Percentiles rank a stretch among this genome's conserved stretches.
phyloP scores from a whole-genome alignment of 2,329 filamentous ascomycete species.

The Trichoderma pleuroti region DNA sequence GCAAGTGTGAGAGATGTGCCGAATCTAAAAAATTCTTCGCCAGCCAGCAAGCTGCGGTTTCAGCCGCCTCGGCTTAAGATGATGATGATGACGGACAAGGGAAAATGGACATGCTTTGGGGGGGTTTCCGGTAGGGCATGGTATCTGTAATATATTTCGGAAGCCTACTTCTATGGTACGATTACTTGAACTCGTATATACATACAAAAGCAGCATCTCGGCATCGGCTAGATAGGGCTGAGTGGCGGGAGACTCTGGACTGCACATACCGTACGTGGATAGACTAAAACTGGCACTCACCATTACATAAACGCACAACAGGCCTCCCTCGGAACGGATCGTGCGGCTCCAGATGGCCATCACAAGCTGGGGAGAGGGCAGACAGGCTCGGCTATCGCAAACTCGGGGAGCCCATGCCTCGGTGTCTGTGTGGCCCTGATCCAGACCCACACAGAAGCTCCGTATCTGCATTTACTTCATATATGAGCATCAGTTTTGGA shows the following conservation, averaged over 20 bases:
- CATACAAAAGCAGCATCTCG: neutral
- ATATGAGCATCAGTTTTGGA: neutral
- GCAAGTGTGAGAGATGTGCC: conserved; percentile 81
- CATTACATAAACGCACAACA: neutral
- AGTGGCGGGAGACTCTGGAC: neutral
- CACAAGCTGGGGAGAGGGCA: neutral
- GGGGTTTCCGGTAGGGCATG: neutral
- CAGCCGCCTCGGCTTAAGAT: neutral
- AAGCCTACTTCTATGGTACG: neutral
- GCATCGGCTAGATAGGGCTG: neutral
- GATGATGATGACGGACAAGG: neutral
- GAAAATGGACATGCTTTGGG: neutral
- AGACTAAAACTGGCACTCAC: neutral
- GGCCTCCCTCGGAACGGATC: neutral
- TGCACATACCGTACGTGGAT: conserved; percentile 6
- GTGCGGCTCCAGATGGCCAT: neutral
- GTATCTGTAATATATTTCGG: neutral
- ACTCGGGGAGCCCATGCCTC: neutral
- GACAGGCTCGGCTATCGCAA: neutral
- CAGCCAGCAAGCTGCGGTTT: conserved; percentile 31
- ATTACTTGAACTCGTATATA: neutral
- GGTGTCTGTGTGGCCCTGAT: neutral
- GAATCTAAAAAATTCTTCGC: conserved; percentile 71
- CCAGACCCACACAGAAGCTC: neutral
- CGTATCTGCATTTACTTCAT: neutral